Conservation (phyloP, 2,329 filamentous ascomycete genomes). For the Colletotrichum sp. region DNA sequence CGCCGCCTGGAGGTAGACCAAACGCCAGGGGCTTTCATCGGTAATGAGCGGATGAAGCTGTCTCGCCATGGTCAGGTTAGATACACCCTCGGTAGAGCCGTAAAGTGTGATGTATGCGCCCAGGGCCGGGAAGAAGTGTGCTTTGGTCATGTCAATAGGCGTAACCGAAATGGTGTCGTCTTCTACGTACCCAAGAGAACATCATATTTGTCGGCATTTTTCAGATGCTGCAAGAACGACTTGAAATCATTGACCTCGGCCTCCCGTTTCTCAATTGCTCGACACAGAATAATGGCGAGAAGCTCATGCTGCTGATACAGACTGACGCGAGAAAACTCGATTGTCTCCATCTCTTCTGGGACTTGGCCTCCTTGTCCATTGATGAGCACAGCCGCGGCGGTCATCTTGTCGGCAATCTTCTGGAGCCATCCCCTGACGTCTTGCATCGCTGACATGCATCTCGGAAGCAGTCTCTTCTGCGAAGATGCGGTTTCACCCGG, state of each 20-base stretch:
- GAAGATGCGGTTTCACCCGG: slow-evolving; percentile 17
- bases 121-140: slow-evolving; percentile 84
- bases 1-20: slow-evolving; percentile 80
- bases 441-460: slow-evolving; percentile 78
- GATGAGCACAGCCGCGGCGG: slow-evolving; percentile 77
- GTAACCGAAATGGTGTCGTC: slow-evolving; percentile 4
- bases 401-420: slow-evolving; percentile 75
- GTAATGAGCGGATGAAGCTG: slow-evolving; percentile 72
- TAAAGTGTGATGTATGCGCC: slow-evolving; percentile 79
- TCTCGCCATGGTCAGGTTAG: slow-evolving; percentile 71
- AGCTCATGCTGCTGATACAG: slow-evolving; percentile 90
- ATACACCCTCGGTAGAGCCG: slow-evolving; percentile 76
- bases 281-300: slow-evolving; percentile 79
- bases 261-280: slow-evolving; percentile 78
- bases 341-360: slow-evolving; percentile 74
- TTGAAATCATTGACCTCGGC: slow-evolving; percentile 76
- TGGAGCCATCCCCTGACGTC: slow-evolving; percentile 80
- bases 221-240: slow-evolving; percentile 70
- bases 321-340: slow-evolving; percentile 81
- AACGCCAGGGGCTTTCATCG: slow-evolving; percentile 73
- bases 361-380: slow-evolving; percentile 56
- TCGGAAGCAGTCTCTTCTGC: slow-evolving; percentile 63
- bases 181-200: slow-evolving; percentile 52
- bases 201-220: slow-evolving; percentile 79
- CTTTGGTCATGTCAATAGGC: slow-evolving; percentile 36